phyloP scores from a whole-genome alignment of 495 filamentous ascomycete genomes.

The Penicillium samsonianum region DNA sequence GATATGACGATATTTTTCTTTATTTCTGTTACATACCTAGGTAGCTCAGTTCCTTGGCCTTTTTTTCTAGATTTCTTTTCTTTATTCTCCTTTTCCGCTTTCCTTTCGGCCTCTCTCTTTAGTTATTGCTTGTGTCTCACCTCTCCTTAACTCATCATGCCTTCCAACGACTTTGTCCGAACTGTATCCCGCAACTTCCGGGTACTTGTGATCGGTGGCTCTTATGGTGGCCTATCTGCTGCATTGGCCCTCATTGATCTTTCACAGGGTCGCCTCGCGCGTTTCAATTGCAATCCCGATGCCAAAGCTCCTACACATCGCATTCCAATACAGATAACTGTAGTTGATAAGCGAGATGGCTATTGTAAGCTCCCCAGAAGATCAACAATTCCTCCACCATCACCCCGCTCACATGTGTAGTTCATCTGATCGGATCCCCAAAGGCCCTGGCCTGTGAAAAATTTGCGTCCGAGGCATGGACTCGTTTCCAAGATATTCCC shows the following conservation, averaged over 20 bases:
- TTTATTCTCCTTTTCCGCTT: background rate
- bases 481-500: constrained; percentile 59
- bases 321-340: constrained; percentile 60
- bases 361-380: constrained; percentile 53
- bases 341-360: constrained; percentile 71
- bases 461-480: constrained; percentile 61
- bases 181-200: constrained; percentile 31
- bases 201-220: constrained; percentile 62
- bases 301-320: constrained; percentile 30
- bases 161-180: constrained; percentile 33
- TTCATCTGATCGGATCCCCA: constrained; percentile 65
- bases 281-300: constrained; percentile 36
- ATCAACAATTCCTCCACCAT: background rate
- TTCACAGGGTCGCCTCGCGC: constrained; percentile 44
- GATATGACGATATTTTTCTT: constrained; percentile 2
- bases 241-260: constrained; percentile 63
- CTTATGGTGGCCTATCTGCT: constrained; percentile 63
- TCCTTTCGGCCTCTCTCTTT: background rate
- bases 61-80: background rate
- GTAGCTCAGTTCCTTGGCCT: background rate
- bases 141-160: constrained; percentile 24
- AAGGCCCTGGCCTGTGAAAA: constrained; percentile 58
- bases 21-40: background rate
- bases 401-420: constrained; percentile 21
- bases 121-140: background rate